Conservation (phyloP, 768 basidiomycete species). For the Mycena filopes region DNA sequence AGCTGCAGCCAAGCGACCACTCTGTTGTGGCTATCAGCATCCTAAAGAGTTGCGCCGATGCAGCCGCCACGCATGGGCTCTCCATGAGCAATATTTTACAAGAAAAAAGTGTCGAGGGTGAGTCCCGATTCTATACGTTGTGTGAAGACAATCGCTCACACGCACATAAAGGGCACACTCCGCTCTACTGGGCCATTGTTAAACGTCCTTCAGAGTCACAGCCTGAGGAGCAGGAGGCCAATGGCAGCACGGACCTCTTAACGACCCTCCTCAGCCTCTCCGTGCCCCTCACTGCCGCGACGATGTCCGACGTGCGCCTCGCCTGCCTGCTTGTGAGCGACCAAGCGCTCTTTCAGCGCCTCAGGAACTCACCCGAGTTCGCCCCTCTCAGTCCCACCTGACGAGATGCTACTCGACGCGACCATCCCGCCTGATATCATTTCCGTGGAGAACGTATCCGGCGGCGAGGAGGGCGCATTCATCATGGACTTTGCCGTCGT, state of each 20-base stretch:
- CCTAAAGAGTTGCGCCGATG: slow-evolving; percentile 57
- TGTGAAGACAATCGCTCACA: too few species aligned
- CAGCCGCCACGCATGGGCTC: slow-evolving; percentile 52
- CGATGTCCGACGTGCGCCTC: slow-evolving; percentile 68
- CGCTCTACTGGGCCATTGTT: slow-evolving; percentile 60
- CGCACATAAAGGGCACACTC: too few species aligned
- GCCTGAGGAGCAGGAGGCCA: not conserved
- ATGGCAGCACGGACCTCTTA: slow-evolving; percentile 29
- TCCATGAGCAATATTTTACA: slow-evolving; percentile 56
- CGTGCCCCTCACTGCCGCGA: slow-evolving; percentile 51
- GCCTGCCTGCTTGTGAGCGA: slow-evolving; percentile 75
- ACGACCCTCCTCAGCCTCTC: slow-evolving; percentile 42
- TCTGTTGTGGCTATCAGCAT: slow-evolving; percentile 37
- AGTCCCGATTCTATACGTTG: too few species aligned
- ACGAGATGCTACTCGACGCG: slow-evolving; percentile 61
- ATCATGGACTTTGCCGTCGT: slow-evolving; percentile 61
- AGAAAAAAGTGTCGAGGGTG: slow-evolving; percentile 57
- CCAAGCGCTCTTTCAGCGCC: slow-evolving; percentile 67
- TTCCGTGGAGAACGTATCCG: not conserved
- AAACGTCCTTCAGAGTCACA: slow-evolving; percentile 23
- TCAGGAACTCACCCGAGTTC: slow-evolving; percentile 62
- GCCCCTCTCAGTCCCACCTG: slow-evolving; percentile 62
- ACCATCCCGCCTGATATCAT: slow-evolving; percentile 35
- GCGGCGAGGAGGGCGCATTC: slow-evolving; percentile 45
- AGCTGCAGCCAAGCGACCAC: slow-evolving; percentile 27